Evolutionary conservation across 148 eudicot genomes (phyloP).

Genomic region (Vaccinium myrtillus): DNA sequence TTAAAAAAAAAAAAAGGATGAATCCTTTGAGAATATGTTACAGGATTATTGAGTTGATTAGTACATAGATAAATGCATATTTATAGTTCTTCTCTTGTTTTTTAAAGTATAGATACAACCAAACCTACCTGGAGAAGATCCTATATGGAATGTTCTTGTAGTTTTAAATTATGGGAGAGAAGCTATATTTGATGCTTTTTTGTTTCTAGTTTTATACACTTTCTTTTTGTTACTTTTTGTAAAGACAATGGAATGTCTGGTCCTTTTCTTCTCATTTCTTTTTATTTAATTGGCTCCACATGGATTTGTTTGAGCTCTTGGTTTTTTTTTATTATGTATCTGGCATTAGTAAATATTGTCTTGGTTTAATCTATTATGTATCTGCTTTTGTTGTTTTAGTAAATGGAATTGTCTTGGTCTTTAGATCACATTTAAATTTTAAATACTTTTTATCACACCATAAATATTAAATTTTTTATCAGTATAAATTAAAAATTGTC

Average conservation of each 20-base stretch:
- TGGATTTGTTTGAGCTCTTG: not conserved
- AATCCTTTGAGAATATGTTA: not conserved
- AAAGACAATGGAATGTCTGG: not conserved
- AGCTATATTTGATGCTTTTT: too few species aligned
- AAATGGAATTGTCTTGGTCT: too few species aligned
- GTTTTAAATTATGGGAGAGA: slow-evolving; percentile 20
- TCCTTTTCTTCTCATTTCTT: not conserved
- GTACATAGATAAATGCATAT: not conserved
- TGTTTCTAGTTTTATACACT: too few species aligned
- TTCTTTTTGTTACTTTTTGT: slow-evolving; percentile 3
- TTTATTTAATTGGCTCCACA: not conserved
- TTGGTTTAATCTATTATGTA: too few species aligned
- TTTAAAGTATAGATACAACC: not conserved
- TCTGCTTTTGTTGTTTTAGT: too few species aligned
- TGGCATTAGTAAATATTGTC: too few species aligned
- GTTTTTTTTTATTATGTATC: not conserved
- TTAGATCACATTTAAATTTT: too few species aligned
- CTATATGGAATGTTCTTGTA: slow-evolving; percentile 5
- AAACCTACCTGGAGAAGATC: slow-evolving; percentile 17
- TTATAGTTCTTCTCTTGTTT: not conserved
- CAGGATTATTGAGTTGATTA: not conserved
- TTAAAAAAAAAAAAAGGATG: not conserved
- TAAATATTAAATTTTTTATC: too few species aligned
- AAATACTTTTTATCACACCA: too few species aligned
- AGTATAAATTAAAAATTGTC: too few species aligned